These are phyloP conservation scores for Podospora conica DNA, from an alignment of 495 filamentous ascomycete genomes.

Conservation along the genomic window DNA sequence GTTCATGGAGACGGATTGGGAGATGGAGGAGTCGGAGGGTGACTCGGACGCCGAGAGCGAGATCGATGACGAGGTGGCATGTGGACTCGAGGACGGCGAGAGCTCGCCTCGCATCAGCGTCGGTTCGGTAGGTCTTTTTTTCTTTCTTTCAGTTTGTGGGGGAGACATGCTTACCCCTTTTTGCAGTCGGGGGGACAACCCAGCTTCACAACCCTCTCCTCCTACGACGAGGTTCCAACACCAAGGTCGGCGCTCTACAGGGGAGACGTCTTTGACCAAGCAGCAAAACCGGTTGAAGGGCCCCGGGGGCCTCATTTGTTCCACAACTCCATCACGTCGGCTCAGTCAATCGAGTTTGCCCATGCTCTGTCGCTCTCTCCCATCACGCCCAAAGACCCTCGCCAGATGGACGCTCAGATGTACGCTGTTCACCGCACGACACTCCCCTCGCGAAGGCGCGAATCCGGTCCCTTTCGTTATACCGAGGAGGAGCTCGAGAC, in stretches of 20 bases:
- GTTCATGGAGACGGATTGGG: constrained; percentile 69
- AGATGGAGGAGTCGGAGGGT: constrained; percentile 50
- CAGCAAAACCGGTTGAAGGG: constrained; percentile 61
- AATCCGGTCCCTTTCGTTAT: constrained; percentile 40
- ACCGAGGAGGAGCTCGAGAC: constrained; percentile 53
- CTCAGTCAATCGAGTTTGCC: constrained; percentile 49
- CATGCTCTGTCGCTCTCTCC: constrained; percentile 63
- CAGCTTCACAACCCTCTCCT: constrained; percentile 69
- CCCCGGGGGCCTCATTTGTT: constrained; percentile 89
- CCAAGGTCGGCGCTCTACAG: constrained; percentile 49
- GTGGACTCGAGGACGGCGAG: constrained; percentile 49
- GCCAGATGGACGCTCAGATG: constrained; percentile 30
- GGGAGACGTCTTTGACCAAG: constrained; percentile 28
- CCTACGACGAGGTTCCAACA: constrained; percentile 68
- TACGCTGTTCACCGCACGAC: constrained; percentile 30
- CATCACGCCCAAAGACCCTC: constrained; percentile 41
- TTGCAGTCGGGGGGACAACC: constrained; percentile 50
- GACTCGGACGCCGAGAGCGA: constrained; percentile 35
- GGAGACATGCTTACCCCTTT: constrained; percentile 21
- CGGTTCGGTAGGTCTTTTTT: constrained; percentile 51
- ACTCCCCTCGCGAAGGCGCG: constrained; percentile 27
- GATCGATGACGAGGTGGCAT: constrained; percentile 35
- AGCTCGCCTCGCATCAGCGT: constrained; percentile 59
- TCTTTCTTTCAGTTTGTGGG: neutral
- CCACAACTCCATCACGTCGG: constrained; percentile 49